A percentile compares a stretch with the other conserved stretches of the same genome.
These are phyloP conservation scores for Pestalotiopsis sp. DNA, from an alignment of 2,329 filamentous ascomycete species.

Conservation along the genomic window DNA sequence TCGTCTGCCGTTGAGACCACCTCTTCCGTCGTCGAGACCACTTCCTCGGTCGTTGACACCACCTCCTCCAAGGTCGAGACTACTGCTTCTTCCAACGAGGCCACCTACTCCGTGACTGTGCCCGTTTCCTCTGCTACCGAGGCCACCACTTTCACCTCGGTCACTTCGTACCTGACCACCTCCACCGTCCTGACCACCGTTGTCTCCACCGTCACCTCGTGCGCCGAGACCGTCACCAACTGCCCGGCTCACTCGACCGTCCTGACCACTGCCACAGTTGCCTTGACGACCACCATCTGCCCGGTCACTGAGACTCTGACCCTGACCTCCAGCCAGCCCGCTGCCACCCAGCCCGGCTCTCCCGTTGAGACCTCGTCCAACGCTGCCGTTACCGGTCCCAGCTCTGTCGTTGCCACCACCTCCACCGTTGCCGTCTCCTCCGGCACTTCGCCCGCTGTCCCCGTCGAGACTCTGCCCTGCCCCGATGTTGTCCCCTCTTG, in stretches of 20 bases:
- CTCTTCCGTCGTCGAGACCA: conserved; percentile 17
- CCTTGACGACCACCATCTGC: conserved; percentile 63
- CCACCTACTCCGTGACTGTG: conserved; percentile 13
- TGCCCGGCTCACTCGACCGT: conserved; percentile 47
- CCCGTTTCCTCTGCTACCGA: conserved; percentile 16
- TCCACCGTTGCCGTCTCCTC: conserved; percentile 34
- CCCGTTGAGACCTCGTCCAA: conserved; percentile 20
- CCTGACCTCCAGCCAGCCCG: conserved; percentile 26
- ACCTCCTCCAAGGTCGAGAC: conserved; percentile 8
- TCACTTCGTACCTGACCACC: conserved; percentile 45
- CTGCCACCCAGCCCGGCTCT: conserved; percentile 7
- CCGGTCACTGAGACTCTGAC: conserved; percentile 59
- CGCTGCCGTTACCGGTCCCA: conserved; percentile 10
- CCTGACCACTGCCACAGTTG: conserved; percentile 55
- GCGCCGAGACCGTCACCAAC: conserved; percentile 53
- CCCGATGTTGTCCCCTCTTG: conserved; percentile 81
- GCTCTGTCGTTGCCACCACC: conserved; percentile 25
- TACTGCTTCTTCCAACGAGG: conserved; percentile 25
- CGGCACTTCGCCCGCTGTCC: conserved; percentile 30
- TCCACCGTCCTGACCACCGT: conserved; percentile 55
- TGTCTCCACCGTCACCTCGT: conserved; percentile 53
- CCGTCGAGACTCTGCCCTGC: conserved; percentile 54
- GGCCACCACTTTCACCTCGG: conserved; percentile 20
- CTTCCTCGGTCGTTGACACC: conserved; percentile 24
- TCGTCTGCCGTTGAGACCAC: conserved; percentile 6